Conservation (phyloP, 148 eudicot genomes). For the Rhododendron ovatum region DNA sequence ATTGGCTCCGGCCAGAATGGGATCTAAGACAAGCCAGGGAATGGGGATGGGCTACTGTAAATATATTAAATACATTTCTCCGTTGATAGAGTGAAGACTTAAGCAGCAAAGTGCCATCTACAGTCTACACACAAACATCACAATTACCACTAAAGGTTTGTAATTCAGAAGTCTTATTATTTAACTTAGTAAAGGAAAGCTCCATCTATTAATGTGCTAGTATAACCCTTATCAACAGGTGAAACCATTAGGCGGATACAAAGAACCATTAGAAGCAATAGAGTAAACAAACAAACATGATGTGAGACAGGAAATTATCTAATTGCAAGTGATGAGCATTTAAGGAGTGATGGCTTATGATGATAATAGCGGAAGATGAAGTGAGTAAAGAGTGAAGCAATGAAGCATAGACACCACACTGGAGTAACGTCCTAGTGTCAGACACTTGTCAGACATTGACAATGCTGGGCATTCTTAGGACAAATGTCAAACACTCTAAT, state of each 20-base stretch:
- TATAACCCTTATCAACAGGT: background rate
- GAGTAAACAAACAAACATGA: background rate
- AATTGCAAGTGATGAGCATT: background rate
- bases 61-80: background rate
- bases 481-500: background rate
- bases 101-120: background rate
- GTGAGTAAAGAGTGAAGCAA: background rate
- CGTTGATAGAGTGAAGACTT: background rate
- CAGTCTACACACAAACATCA: background rate
- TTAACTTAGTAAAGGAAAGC: background rate
- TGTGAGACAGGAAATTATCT: background rate
- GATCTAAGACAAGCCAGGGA: background rate
- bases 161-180: background rate
- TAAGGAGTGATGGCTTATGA: background rate
- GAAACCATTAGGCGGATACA: background rate
- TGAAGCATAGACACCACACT: background rate
- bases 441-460: background rate
- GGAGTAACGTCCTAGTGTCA: background rate
- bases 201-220: background rate
- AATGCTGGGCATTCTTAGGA: background rate
- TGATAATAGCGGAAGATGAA: background rate
- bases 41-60: background rate
- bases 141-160: background rate
- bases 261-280: background rate
- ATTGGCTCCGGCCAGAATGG: background rate